phyloP scores from a whole-genome alignment of 164 flowering plant species.

The Vitis rotundifolia region DNA sequence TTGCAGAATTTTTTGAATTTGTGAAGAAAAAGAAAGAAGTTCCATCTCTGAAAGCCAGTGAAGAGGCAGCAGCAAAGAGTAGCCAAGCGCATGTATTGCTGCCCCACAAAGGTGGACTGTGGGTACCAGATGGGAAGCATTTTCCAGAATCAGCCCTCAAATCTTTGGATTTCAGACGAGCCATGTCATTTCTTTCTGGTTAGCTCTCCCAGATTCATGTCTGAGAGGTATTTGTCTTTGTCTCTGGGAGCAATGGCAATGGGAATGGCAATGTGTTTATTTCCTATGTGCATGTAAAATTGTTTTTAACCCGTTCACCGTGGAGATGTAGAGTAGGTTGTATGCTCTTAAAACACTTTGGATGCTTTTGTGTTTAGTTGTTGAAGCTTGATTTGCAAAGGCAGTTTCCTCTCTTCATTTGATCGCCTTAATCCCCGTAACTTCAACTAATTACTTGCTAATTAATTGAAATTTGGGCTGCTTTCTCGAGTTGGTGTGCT shows the following conservation, averaged over 20 bases:
- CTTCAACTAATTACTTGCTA: no score
- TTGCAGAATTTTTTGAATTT: conserved; percentile 87
- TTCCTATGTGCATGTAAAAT: conserved; percentile 10
- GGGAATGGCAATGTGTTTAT: not conserved
- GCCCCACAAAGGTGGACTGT: conserved; percentile 59
- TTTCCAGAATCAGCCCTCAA: conserved; percentile 64
- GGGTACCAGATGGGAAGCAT: conserved; percentile 57
- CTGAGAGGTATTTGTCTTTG: not conserved
- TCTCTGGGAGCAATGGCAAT: not conserved
- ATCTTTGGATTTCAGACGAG: conserved; percentile 63
- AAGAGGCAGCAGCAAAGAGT: conserved; percentile 15
- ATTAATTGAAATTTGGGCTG: no score
- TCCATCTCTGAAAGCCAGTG: conserved; percentile 24
- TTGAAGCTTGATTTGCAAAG: not conserved
- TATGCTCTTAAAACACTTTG: not conserved
- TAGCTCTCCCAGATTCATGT: conserved; percentile 21
- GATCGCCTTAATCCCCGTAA: no score
- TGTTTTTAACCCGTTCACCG: not conserved
- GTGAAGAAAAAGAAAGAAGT: conserved; percentile 84
- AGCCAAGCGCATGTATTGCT: conserved; percentile 43
- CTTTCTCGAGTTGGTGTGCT: no score
- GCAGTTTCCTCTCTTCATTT: no score
- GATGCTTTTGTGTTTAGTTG: not conserved
- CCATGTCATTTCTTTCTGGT: conserved; percentile 67
- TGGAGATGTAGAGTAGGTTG: conserved; percentile 15